Conservation (phyloP, 371 early-diverging fungal genomes). For the Quaeritorhiza haematococci region DNA sequence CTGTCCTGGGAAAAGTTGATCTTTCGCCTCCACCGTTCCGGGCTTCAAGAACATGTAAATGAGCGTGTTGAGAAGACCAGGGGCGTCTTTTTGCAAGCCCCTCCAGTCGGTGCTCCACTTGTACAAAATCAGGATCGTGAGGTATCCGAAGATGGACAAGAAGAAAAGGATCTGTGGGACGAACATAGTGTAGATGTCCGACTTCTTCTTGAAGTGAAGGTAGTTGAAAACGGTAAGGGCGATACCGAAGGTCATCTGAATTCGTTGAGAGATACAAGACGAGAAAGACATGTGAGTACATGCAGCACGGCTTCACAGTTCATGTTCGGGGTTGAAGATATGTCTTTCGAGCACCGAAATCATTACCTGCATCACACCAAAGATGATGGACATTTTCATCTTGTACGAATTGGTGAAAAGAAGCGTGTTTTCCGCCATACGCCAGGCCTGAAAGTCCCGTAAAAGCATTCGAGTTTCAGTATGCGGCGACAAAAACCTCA, state of each 20-base stretch:
- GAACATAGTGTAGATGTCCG: conserved; percentile 80
- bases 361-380: conserved; percentile 92
- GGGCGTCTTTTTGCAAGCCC: conserved; percentile 73
- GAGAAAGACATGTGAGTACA: neutral
- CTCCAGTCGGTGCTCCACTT: conserved; percentile 95
- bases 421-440: conserved; percentile 85
- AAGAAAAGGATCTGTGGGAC: conserved; percentile 96
- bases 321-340: too few relatives aligned
- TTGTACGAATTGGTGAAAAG: conserved; percentile 98
- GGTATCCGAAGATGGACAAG: conserved; percentile 92
- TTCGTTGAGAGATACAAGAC: too few relatives aligned
- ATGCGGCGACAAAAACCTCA: too few relatives aligned
- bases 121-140: conserved; percentile 87
- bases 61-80: conserved; percentile 94
- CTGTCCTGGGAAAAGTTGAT: conserved; percentile 83
- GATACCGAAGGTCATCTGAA: conserved; percentile 91
- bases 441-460: conserved; percentile 70
- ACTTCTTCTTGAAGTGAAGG: conserved; percentile 73
- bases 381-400: conserved; percentile 98
- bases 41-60: conserved; percentile 98
- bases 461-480: neutral
- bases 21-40: conserved; percentile 72
- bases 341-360: too few relatives aligned
- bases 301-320: neutral
- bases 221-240: conserved; percentile 89